Percentiles rank a stretch among this genome's conserved stretches.
Evolutionary conservation across 257 asterid genomes (phyloP).

Genomic region (Plantago ovata): DNA sequence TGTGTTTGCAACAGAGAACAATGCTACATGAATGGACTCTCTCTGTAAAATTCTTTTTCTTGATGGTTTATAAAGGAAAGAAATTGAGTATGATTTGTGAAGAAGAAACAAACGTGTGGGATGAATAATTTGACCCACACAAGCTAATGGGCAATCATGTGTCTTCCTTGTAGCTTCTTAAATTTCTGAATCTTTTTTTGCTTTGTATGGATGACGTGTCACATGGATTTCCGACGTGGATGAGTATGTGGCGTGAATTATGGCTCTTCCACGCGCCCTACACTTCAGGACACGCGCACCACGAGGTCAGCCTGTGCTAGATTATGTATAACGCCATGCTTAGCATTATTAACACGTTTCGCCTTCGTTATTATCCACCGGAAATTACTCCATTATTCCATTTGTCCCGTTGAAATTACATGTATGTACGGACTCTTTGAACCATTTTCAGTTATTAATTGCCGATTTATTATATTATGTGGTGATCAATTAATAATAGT

Average conservation of each 20-base stretch:
- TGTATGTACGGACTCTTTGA: too few species aligned
- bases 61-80: background rate
- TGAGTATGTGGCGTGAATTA: background rate
- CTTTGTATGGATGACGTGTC: background rate
- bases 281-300: background rate
- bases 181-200: background rate
- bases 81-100: background rate
- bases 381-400: too few species aligned
- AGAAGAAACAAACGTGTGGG: background rate
- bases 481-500: too few species aligned
- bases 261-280: background rate
- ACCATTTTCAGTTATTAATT: too few species aligned
- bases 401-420: too few species aligned
- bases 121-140: conserved; percentile 11
- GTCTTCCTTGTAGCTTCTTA: background rate
- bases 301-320: conserved; percentile 2
- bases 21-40: background rate
- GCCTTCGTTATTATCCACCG: too few species aligned
- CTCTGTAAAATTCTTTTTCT: background rate
- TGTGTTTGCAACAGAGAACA: conserved; percentile 1
- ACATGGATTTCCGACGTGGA: background rate
- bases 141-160: background rate
- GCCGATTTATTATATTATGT: too few species aligned
- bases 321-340: background rate
- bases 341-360: too few species aligned